Base-by-base conservation (phyloP, 768 basidiomycete genomes). In the Mycena polygramma region DNA sequence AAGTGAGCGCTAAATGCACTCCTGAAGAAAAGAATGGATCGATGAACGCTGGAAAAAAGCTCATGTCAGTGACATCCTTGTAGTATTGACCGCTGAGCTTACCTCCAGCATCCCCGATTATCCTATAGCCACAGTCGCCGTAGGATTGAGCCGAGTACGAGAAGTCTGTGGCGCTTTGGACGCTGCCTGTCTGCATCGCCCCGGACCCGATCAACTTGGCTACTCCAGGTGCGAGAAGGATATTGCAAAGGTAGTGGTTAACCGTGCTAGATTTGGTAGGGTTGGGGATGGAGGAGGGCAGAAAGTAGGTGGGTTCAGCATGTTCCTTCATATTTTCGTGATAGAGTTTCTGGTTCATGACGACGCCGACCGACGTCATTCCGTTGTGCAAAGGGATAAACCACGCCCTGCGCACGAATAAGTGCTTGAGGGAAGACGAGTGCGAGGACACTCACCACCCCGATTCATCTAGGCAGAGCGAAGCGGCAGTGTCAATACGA, bases 101-200 rank as follows among this genome's bases (percentile, higher is more conserved):
- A 90, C 90, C 88, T 73, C 89, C 90, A 14, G 91, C 90, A 75
- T 92, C 91, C 9, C 91, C 91, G n/a, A 89, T 75, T 58, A 92
- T 89, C 55, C 91, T 83, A 74, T 86, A 91, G 13, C 82, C 80
- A 37, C 78, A 75, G 4, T 89, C 90, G 14, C 86, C 88, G 71
- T 91, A 91, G 0, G 78, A 81, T 37, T 84, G 79, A 17, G 91
- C 88, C 7, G 90, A 90, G 76, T 92, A 92, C 73, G 89, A 91
- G 68, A 87, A 92, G 78, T 92, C 89, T 24, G 83, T 83, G 17
- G 89, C 88, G 58, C 82, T 89, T 71, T 84, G 85, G 64, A 91
- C 84, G 52, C 81, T 84, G 53, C 81, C 83, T 55, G 80, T 76
- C 30, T 80, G 74, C 71, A 88, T 75, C 30, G 73, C 75, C 15